Conservation (phyloP, 495 filamentous ascomycete genomes). For the Cercophora newfieldiana region DNA sequence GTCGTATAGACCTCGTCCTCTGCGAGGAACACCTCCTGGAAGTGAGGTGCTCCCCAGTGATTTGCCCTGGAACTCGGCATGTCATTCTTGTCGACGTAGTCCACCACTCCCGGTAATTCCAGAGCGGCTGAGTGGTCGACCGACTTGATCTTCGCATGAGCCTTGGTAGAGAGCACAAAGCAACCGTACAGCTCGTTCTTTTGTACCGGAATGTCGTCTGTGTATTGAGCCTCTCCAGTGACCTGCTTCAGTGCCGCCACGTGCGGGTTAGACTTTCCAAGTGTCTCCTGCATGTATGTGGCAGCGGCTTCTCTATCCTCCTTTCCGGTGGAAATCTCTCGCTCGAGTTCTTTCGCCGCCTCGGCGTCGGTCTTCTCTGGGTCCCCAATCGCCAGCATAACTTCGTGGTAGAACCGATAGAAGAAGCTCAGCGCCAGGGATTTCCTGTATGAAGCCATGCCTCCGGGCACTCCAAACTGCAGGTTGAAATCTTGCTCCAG, state of each 20-base stretch:
- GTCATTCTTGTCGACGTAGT: conserved; percentile 79
- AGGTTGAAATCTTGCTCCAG: conserved; percentile 86
- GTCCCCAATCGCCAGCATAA: conserved; percentile 47
- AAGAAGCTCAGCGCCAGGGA: conserved; percentile 87
- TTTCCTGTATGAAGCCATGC: conserved; percentile 94
- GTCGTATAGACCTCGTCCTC: conserved; percentile 82
- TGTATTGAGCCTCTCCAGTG: conserved; percentile 94
- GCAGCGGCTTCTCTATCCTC: conserved; percentile 60
- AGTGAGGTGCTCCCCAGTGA: conserved; percentile 85
- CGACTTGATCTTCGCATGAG: conserved; percentile 80
- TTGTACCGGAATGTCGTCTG: conserved; percentile 86
- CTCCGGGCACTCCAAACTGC: conserved; percentile 82
- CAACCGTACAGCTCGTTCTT: conserved; percentile 87
- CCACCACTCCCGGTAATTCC: conserved; percentile 73
- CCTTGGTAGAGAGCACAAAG: conserved; percentile 83
- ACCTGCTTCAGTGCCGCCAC: conserved; percentile 91
- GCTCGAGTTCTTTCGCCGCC: conserved; percentile 65
- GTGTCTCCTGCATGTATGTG: conserved; percentile 70
- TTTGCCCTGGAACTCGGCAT: conserved; percentile 71
- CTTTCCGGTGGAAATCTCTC: conserved; percentile 61
- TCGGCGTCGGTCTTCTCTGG: conserved; percentile 54
- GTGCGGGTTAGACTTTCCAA: conserved; percentile 81
- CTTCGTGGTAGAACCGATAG: conserved; percentile 81
- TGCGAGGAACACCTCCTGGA: conserved; percentile 85
- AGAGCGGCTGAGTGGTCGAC: conserved; percentile 75